Conservation (phyloP, 78 protist species). For the Acrasis kona region DNA sequence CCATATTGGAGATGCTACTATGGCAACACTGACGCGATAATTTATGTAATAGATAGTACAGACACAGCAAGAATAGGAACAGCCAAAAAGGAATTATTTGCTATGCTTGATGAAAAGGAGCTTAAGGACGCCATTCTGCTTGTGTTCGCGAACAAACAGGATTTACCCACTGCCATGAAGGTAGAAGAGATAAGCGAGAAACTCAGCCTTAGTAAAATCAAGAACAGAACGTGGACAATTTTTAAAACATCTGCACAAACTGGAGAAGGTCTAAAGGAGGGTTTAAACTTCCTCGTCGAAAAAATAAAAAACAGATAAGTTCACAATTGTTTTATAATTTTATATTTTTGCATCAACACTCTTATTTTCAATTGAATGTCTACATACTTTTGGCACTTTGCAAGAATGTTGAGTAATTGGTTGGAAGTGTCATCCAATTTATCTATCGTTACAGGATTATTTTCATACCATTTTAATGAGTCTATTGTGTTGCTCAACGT, state of each 20-base stretch:
- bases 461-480: too few relatives aligned
- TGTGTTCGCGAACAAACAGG: slow-evolving; percentile 89
- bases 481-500: too few relatives aligned
- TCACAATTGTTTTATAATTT: too few relatives aligned
- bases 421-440: too few relatives aligned
- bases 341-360: too few relatives aligned
- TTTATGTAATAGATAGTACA: slow-evolving; percentile 85
- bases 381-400: too few relatives aligned
- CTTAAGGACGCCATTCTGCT: slow-evolving; percentile 66
- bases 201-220: neutral
- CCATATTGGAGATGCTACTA: slow-evolving; percentile 98
- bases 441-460: too few relatives aligned
- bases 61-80: slow-evolving; percentile 72
- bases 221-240: neutral
- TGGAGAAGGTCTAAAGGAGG: slow-evolving; percentile 28
- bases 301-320: slow-evolving; percentile 6
- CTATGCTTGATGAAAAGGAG: slow-evolving; percentile 83
- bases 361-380: too few relatives aligned
- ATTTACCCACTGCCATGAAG: neutral
- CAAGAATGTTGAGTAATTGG: too few relatives aligned
- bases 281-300: slow-evolving; percentile 22
- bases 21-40: slow-evolving; percentile 86
- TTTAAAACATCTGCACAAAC: slow-evolving; percentile 21
- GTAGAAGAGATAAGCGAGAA: neutral
- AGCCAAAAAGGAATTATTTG: slow-evolving; percentile 65